phyloP scores from a whole-genome alignment of 2,329 filamentous ascomycete genomes.

The Tolypocladium endophyticum region DNA sequence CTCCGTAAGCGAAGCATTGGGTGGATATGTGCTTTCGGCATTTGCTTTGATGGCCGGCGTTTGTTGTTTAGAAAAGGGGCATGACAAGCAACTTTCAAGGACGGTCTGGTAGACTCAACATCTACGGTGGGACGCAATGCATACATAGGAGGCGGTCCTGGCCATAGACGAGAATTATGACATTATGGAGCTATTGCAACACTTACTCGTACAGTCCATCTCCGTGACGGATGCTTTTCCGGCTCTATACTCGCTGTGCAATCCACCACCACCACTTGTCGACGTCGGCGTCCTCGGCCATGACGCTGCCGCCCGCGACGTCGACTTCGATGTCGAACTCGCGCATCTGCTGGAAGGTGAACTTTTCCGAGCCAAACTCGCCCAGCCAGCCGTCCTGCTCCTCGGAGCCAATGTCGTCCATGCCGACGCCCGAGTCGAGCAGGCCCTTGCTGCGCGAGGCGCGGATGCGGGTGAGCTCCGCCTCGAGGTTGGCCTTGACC shows the following conservation, averaged over 20 bases:
- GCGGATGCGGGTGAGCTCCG: conserved; percentile 70
- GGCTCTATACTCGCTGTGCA: conserved; percentile 53
- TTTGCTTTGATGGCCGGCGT: background rate
- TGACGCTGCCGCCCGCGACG: conserved; percentile 65
- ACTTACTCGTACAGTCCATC: background rate
- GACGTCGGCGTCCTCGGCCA: conserved; percentile 55
- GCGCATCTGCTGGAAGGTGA: conserved; percentile 71
- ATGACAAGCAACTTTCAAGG: conserved; percentile 6
- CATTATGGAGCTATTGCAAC: background rate
- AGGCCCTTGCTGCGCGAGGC: conserved; percentile 69
- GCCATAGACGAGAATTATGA: background rate
- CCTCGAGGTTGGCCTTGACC: conserved; percentile 66
- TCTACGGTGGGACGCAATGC: conserved; percentile 15
- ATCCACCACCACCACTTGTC: conserved; percentile 91
- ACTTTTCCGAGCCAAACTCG: conserved; percentile 65
- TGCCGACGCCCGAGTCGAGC: conserved; percentile 67
- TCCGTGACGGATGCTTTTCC: background rate
- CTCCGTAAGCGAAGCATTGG: background rate
- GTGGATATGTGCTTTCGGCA: background rate
- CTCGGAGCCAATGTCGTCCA: conserved; percentile 47
- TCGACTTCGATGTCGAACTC: conserved; percentile 74
- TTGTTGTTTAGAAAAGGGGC: background rate
- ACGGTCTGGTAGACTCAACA: conserved; percentile 29
- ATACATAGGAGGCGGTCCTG: background rate
- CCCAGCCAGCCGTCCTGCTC: conserved; percentile 82